These are phyloP conservation scores for Agrocybe praecox DNA, from an alignment of 768 basidiomycete species.

Conservation along the genomic window DNA sequence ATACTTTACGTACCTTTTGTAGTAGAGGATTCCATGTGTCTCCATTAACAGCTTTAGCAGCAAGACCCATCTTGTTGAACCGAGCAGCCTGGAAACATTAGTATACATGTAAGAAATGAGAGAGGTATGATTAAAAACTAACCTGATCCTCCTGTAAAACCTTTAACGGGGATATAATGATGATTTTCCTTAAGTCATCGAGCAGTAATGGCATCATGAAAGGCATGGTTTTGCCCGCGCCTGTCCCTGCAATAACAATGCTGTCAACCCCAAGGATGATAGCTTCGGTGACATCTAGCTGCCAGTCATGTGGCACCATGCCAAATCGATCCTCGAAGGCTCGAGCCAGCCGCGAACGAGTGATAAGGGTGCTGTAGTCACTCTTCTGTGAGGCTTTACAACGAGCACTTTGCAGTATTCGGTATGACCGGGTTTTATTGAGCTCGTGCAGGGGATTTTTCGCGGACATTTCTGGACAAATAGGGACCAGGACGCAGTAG, in stretches of 20 bases:
- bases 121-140: background rate
- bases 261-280: conserved; percentile 33
- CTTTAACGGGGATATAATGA: conserved; percentile 40
- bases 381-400: background rate
- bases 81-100: conserved; percentile 19
- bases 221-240: conserved; percentile 38
- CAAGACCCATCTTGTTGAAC: conserved; percentile 29
- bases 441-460: no score
- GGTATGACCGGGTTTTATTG: no score
- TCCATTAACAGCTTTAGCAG: conserved; percentile 35
- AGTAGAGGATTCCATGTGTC: conserved; percentile 31
- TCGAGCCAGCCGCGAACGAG: background rate
- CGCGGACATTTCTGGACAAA: no score
- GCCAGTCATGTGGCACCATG: conserved; percentile 32
- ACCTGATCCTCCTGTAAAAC: conserved; percentile 39
- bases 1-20: conserved; percentile 31
- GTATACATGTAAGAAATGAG: background rate
- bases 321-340: conserved; percentile 11
- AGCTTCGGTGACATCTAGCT: conserved; percentile 39
- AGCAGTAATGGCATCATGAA: conserved; percentile 33
- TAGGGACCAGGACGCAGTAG: no score
- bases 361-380: background rate
- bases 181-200: conserved; percentile 20
- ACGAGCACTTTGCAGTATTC: no score
- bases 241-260: conserved; percentile 37